Percentiles rank a stretch among this genome's conserved stretches.
Conservation (phyloP, 2,329 filamentous ascomycete genomes). For the Dactylellina parvicollis region DNA sequence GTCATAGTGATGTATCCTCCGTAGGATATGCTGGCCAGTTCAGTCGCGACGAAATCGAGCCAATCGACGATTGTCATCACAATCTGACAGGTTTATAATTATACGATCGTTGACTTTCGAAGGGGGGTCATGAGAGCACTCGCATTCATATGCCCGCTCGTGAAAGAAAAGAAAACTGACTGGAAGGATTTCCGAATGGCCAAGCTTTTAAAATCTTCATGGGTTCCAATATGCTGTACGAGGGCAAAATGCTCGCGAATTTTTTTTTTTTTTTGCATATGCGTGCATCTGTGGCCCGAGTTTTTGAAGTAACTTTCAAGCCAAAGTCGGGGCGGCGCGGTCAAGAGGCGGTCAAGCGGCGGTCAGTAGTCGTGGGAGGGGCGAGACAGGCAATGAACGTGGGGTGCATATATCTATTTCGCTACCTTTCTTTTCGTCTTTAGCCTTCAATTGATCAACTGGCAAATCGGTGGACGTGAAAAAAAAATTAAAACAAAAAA, state of each 20-base stretch:
- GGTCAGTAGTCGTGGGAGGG: background rate
- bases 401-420: slow-evolving; percentile 23
- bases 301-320: no score
- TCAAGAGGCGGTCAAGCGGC: background rate
- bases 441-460: background rate
- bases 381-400: slow-evolving; percentile 8
- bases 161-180: background rate
- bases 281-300: background rate
- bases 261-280: background rate
- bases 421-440: background rate
- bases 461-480: background rate
- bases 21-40: background rate
- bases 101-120: no score
- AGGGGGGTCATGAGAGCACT: slow-evolving; percentile 7
- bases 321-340: no score
- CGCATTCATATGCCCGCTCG: slow-evolving; percentile 8
- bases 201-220: slow-evolving; percentile 7
- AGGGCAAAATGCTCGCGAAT: background rate
- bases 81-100: background rate
- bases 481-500: background rate
- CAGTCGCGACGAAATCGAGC: slow-evolving; percentile 1
- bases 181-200: slow-evolving; percentile 27
- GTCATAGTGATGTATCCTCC: background rate
- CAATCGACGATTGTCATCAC: slow-evolving; percentile 5
- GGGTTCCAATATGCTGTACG: slow-evolving; percentile 3